These are phyloP conservation scores for Yamadazyma kitorensis DNA, from an alignment of 805 yeast species.

Conservation along the genomic window DNA sequence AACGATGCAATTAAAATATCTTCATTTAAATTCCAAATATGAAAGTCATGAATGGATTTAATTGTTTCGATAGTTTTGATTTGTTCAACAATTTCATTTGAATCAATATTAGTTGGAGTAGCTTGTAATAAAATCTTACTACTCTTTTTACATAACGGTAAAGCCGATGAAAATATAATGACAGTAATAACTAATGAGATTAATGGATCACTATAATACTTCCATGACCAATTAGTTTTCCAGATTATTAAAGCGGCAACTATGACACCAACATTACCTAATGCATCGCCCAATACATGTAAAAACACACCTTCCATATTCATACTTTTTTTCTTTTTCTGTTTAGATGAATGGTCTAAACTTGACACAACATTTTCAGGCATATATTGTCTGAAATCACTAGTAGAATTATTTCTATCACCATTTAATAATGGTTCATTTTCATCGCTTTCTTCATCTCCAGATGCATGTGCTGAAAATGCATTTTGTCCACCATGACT, in stretches of 20 bases:
- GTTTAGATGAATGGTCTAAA: slow-evolving; percentile 20
- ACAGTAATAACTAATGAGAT: slow-evolving; percentile 82
- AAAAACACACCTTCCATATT: slow-evolving; percentile 97
- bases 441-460: no score
- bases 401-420: slow-evolving; percentile 8
- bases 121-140: slow-evolving; percentile 89
- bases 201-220: slow-evolving; percentile 79
- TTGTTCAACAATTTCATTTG: slow-evolving; percentile 68
- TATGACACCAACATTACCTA: slow-evolving; percentile 94
- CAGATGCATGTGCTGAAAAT: no score
- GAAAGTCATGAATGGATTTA: slow-evolving; percentile 88
- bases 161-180: slow-evolving; percentile 86
- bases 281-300: slow-evolving; percentile 94
- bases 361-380: slow-evolving; percentile 48
- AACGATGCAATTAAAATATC: slow-evolving; percentile 81
- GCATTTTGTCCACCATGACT: no score
- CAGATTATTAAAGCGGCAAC: slow-evolving; percentile 86
- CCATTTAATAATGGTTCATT: slow-evolving; percentile 3
- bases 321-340: slow-evolving; percentile 55
- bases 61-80: slow-evolving; percentile 70
- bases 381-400: slow-evolving; percentile 33
- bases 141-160: slow-evolving; percentile 84
- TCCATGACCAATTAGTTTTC: slow-evolving; percentile 91
- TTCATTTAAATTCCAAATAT: slow-evolving; percentile 94
- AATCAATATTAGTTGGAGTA: slow-evolving; percentile 79